phyloP scores from a whole-genome alignment of 1,284 basidiomycete species.

The Agaricales sp. region DNA sequence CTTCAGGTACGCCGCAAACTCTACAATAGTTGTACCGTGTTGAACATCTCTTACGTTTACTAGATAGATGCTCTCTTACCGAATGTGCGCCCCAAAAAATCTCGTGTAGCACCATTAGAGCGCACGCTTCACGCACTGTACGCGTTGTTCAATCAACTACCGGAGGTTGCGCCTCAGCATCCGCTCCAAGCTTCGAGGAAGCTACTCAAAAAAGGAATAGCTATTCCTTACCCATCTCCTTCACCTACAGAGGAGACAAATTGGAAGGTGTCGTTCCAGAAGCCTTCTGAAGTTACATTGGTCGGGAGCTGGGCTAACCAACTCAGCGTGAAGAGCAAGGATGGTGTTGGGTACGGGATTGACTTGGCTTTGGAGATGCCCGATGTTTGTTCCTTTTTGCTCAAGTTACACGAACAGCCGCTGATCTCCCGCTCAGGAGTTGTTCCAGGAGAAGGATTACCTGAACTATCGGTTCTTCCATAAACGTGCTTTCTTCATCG shows the following conservation, averaged over 20 bases:
- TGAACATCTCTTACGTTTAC: background rate
- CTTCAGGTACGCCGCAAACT: conserved; percentile 47
- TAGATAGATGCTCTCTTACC: conserved; percentile 78
- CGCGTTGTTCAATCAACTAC: conserved; percentile 44
- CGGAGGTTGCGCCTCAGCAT: conserved; percentile 48
- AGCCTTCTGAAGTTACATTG: conserved; percentile 54
- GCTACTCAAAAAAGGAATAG: conserved; percentile 38
- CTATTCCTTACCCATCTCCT: conserved; percentile 57
- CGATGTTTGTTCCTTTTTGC: conserved; percentile 38
- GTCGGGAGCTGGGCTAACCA: conserved; percentile 73
- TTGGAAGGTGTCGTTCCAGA: conserved; percentile 69
- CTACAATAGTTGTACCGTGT: background rate
- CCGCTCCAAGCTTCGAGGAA: conserved; percentile 51
- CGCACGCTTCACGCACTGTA: conserved; percentile 55
- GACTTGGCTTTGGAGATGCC: conserved; percentile 89
- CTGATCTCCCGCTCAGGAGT: conserved; percentile 27
- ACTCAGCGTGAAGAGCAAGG: conserved; percentile 54
- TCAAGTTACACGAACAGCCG: background rate
- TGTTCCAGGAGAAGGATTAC: conserved; percentile 96
- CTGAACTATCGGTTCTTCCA: conserved; percentile 87
- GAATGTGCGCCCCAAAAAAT: conserved; percentile 62
- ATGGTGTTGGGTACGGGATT: conserved; percentile 56
- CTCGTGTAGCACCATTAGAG: conserved; percentile 45
- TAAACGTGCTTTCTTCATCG: conserved; percentile 88
- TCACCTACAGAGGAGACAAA: conserved; percentile 60